phyloP scores from a whole-genome alignment of 164 flowering plant genomes.

The Magnolia kwangsiensis region DNA sequence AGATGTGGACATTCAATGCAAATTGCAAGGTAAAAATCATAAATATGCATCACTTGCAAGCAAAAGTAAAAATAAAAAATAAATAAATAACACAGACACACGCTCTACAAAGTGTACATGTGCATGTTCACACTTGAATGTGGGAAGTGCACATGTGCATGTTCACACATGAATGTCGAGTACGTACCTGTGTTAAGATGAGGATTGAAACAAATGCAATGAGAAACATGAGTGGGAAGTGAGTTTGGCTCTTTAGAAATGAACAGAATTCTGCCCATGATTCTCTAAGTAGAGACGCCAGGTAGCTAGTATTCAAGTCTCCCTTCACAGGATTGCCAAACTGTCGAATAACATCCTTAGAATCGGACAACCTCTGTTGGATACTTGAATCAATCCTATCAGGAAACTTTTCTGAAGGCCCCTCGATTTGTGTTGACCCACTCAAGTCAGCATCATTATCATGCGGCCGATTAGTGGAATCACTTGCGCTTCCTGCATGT shows the following conservation, averaged over 20 bases:
- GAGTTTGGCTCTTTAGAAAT: conserved; percentile 36
- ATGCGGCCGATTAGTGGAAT: conserved; percentile 11
- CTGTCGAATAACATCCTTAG: conserved; percentile 20
- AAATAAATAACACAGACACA: too few relatives aligned
- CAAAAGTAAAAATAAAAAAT: too few relatives aligned
- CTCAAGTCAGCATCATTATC: conserved; percentile 26
- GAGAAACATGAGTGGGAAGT: conserved; percentile 39
- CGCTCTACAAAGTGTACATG: too few relatives aligned
- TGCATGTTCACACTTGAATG: background rate
- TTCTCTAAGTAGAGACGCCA: conserved; percentile 8
- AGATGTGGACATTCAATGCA: background rate
- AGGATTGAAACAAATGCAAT: conserved; percentile 45
- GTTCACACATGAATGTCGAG: background rate
- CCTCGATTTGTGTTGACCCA: conserved; percentile 15
- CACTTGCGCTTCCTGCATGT: conserved; percentile 19
- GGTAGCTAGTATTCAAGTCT: conserved; percentile 7
- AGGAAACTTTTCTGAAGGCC: conserved; percentile 21
- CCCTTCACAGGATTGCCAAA: conserved; percentile 16
- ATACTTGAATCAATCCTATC: conserved; percentile 19
- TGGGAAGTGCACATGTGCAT: background rate
- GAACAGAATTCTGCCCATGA: conserved; percentile 1
- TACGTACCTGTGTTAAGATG: conserved; percentile 76
- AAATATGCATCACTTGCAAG: too few relatives aligned
- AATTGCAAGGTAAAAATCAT: background rate
- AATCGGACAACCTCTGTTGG: conserved; percentile 12